Evolutionary conservation across 495 filamentous ascomycete species (phyloP).

Genomic region (Hypoxylon subgilvum): DNA sequence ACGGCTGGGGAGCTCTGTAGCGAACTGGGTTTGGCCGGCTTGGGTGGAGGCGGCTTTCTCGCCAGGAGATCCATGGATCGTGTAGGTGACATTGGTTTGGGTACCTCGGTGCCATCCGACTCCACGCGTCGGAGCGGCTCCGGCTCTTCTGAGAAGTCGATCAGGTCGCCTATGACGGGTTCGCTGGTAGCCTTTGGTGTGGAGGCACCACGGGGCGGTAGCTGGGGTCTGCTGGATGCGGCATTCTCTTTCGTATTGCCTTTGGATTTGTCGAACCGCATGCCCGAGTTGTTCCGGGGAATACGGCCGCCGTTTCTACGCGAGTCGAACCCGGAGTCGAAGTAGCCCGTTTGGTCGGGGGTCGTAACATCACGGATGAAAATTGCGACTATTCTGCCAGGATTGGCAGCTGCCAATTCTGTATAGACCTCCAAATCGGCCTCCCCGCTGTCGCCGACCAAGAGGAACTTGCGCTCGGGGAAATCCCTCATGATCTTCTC

Average conservation of each 20-base stretch:
- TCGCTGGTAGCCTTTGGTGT: slow-evolving; percentile 34
- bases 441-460: slow-evolving; percentile 95
- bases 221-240: slow-evolving; percentile 33
- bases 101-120: slow-evolving; percentile 33
- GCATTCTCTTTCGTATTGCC: slow-evolving; percentile 40
- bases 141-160: slow-evolving; percentile 67
- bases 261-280: slow-evolving; percentile 30
- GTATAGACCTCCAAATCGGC: slow-evolving; percentile 97
- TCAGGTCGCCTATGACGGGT: slow-evolving; percentile 62
- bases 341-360: slow-evolving; percentile 69
- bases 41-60: slow-evolving; percentile 59
- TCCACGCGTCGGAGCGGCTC: slow-evolving; percentile 43
- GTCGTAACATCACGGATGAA: slow-evolving; percentile 97
- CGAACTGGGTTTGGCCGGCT: slow-evolving; percentile 70
- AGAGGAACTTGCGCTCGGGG: slow-evolving; percentile 83
- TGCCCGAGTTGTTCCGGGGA: slow-evolving; percentile 9
- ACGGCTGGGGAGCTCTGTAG: slow-evolving; percentile 55
- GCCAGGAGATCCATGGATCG: slow-evolving; percentile 48
- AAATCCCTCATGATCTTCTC: slow-evolving; percentile 89
- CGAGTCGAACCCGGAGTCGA: slow-evolving; percentile 69
- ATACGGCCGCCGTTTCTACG: slow-evolving; percentile 13
- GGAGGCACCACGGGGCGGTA: slow-evolving; percentile 45
- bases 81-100: slow-evolving; percentile 47
- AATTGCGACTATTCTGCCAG: slow-evolving; percentile 75
- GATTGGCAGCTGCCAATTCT: slow-evolving; percentile 83